Conservation (phyloP, 345 rosid genomes). For the Barbarea vulgaris region DNA sequence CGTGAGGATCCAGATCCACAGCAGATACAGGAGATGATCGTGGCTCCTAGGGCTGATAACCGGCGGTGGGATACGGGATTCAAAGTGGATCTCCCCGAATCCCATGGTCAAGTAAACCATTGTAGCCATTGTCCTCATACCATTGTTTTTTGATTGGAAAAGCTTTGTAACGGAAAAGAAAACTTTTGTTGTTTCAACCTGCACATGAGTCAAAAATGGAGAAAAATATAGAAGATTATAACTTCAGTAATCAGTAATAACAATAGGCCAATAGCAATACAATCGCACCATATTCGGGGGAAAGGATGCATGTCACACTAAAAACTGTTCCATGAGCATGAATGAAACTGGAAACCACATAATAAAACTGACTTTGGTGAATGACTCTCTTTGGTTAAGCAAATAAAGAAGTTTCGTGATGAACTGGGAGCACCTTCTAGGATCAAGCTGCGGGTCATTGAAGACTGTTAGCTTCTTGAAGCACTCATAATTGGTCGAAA, state of each 20-base stretch:
- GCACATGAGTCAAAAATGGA: slow-evolving; percentile 17
- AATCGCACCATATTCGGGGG: background rate
- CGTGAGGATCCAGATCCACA: too few relatives aligned
- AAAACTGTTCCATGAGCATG: background rate
- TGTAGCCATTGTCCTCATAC: slow-evolving; percentile 94
- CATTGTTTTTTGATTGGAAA: slow-evolving; percentile 82
- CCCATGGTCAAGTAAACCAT: slow-evolving; percentile 85
- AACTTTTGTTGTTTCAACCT: slow-evolving; percentile 90
- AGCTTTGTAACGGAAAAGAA: slow-evolving; percentile 92
- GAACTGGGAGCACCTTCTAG: slow-evolving; percentile 92
- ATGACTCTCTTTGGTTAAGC: slow-evolving; percentile 86
- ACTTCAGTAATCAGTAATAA: too few relatives aligned
- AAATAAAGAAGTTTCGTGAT: slow-evolving; percentile 87
- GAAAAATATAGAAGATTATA: background rate
- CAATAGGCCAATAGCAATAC: too few relatives aligned
- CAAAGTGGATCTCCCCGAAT: too few relatives aligned
- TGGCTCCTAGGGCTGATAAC: too few relatives aligned
- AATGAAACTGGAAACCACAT: too few relatives aligned
- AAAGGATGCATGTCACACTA: background rate
- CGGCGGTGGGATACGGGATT: too few relatives aligned
- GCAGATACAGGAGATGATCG: too few relatives aligned
- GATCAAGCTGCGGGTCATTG: slow-evolving; percentile 90
- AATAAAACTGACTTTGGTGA: slow-evolving; percentile 63
- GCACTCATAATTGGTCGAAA: too few relatives aligned
- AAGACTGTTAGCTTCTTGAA: slow-evolving; percentile 94